Evolutionary conservation across 2,329 filamentous ascomycete genomes (phyloP).

Genomic region (Didymella glomerata): DNA sequence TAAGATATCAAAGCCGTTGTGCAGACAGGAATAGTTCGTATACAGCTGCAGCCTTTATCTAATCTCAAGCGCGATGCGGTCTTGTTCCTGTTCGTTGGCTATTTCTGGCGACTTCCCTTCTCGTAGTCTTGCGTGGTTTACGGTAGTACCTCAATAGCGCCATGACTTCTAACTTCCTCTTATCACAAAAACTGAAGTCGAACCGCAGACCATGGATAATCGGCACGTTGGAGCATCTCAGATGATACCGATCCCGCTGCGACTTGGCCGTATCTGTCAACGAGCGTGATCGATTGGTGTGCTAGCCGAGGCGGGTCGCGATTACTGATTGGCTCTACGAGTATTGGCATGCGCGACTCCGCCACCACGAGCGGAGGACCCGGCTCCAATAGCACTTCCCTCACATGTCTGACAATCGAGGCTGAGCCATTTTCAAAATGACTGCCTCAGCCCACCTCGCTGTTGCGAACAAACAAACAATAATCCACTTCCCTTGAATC

Average conservation of each 20-base stretch:
- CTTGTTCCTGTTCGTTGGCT: neutral
- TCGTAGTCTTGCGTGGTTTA: neutral
- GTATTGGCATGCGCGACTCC: slow-evolving; percentile 25
- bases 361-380: slow-evolving; percentile 32
- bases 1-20: neutral
- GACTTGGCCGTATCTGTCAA: neutral
- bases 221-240: neutral
- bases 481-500: neutral
- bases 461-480: slow-evolving; percentile 5
- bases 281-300: slow-evolving; percentile 1
- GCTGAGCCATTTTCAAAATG: slow-evolving; percentile 30
- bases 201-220: neutral
- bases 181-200: neutral
- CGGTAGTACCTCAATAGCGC: neutral
- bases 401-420: slow-evolving; percentile 31
- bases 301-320: neutral
- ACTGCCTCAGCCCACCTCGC: slow-evolving; percentile 32
- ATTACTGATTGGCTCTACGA: slow-evolving; percentile 10
- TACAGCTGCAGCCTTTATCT: neutral
- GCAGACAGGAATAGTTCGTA: neutral
- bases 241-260: neutral
- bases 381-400: slow-evolving; percentile 33
- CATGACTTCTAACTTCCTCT: neutral
- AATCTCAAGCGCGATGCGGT: neutral
- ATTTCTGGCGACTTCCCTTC: neutral